A percentile compares a stretch with the other conserved stretches of the same genome.
Conservation (phyloP, 2,329 filamentous ascomycete species). For the Xylariaceae sp. region DNA sequence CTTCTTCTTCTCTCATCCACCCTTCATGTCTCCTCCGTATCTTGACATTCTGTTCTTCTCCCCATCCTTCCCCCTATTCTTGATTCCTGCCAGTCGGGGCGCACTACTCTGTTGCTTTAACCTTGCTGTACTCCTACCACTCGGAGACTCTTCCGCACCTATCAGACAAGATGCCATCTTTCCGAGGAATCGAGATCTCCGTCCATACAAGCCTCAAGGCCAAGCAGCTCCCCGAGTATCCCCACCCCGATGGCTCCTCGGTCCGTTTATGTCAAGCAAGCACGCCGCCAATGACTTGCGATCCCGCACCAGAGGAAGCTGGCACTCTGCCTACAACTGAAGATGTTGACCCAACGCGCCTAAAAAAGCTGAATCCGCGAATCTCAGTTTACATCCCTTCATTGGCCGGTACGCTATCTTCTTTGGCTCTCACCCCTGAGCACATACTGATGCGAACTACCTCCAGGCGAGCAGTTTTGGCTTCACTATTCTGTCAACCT, state of each 20-base stretch:
- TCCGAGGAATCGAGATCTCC: slow-evolving; percentile 45
- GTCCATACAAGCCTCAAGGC: slow-evolving; percentile 36
- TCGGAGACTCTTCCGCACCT: background rate
- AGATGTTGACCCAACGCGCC: slow-evolving; percentile 27
- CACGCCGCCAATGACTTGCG: slow-evolving; percentile 4
- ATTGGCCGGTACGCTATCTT: slow-evolving; percentile 39
- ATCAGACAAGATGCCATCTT: slow-evolving; percentile 40
- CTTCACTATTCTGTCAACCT: slow-evolving; percentile 44
- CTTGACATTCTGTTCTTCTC: background rate
- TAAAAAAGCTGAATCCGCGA: slow-evolving; percentile 36
- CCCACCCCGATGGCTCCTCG: slow-evolving; percentile 48
- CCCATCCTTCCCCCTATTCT: background rate
- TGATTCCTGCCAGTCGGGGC: background rate
- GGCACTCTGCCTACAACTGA: slow-evolving; percentile 24
- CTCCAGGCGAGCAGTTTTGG: slow-evolving; percentile 47
- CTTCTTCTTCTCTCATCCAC: background rate
- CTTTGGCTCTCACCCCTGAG: background rate
- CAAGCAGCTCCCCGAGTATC: slow-evolving; percentile 46
- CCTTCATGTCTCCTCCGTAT: background rate
- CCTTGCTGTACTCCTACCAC: background rate
- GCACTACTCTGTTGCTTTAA: background rate
- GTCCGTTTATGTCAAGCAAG: slow-evolving; percentile 32
- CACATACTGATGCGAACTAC: background rate
- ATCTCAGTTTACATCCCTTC: slow-evolving; percentile 55
- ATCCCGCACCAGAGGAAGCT: slow-evolving; percentile 6